phyloP scores from a whole-genome alignment of 2,329 filamentous ascomycete species.

The Zasmidium cellare region DNA sequence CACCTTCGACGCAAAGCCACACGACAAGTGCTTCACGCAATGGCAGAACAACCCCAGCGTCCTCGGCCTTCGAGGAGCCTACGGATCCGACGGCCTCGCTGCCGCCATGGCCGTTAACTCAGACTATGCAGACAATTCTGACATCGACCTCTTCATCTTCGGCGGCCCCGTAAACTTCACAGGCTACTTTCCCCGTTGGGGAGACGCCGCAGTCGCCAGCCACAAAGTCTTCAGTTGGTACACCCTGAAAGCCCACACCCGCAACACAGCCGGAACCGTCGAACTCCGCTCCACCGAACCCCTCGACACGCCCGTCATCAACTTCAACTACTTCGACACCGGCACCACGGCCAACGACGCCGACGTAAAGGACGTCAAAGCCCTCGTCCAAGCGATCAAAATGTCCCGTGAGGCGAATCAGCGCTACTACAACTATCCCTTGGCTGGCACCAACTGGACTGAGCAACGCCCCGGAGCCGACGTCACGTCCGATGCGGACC shows the following conservation, averaged over 20 bases:
- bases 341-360: constrained; percentile 40
- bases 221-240: constrained; percentile 51
- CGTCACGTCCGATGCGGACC: constrained; percentile 43
- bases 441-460: constrained; percentile 20
- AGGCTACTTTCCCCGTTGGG: constrained; percentile 58
- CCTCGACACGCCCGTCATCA: constrained; percentile 62
- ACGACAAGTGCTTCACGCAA: constrained; percentile 44
- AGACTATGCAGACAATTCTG: constrained; percentile 42
- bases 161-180: constrained; percentile 57
- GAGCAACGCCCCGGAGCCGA: constrained; percentile 44
- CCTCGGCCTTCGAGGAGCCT: constrained; percentile 41
- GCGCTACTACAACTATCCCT: constrained; percentile 13
- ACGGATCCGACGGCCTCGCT: constrained; percentile 55
- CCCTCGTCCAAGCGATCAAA: constrained; percentile 49
- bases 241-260: constrained; percentile 64
- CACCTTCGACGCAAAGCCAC: constrained; percentile 33
- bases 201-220: constrained; percentile 45
- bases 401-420: constrained; percentile 24
- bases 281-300: constrained; percentile 62
- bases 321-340: constrained; percentile 60
- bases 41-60: constrained; percentile 42
- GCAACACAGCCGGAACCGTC: constrained; percentile 63
- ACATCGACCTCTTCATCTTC: constrained; percentile 55
- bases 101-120: constrained; percentile 46
- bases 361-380: constrained; percentile 50